Evolutionary conservation across 805 yeast species (phyloP), one percentile per base, ranked within the genome.

Genomic region (Nakazawaea wyomingensis): DNA sequence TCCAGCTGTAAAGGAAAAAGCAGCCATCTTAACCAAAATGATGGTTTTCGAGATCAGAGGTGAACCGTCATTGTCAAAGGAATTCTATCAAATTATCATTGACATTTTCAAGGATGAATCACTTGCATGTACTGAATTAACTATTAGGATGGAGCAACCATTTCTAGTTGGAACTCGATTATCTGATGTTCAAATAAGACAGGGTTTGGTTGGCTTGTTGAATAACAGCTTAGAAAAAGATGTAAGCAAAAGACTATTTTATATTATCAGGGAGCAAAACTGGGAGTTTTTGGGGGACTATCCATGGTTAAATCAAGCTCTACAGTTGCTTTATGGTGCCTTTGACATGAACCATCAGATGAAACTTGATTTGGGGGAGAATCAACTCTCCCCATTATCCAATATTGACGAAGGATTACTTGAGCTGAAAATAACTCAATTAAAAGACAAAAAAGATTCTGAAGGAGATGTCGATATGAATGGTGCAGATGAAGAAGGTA

Each of bases 211-310:
- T 93, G 59, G 74, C 0, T 85, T 93, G 44, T 65, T 93, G 55
- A 82, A 82, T 58, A 74, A 74, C 34, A 85, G 95, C 50, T 66
- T 93, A 48, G 96, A 90, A 48, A 74, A 69, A 39, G 89, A 85
- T 50, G 72, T 89, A 19, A 76, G 77, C 51, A 88, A 86, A 59
- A 72, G 99, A 45, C 66, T 93, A 28, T 80, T 82, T 50, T 95
- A 95, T 53, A 82, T 91, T 7, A 75, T 95, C n/a, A 69, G 91
- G 30, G 98, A 93, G 54, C 99, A 93, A 59, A 91, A 88, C 55
- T 93, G 99, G 99, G 99, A 93, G 57, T 84, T 77, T 50, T 66
- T 93, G 30, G 90, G 95, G 0, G 99, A 93, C 51, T 85, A 85
- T 54, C 85, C 89, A 33, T 93, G 99, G 99, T 64, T 91, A 48